These are phyloP conservation scores for Trichoderma sp. DNA, from an alignment of 2,329 filamentous ascomycete species.

Conservation along the genomic window DNA sequence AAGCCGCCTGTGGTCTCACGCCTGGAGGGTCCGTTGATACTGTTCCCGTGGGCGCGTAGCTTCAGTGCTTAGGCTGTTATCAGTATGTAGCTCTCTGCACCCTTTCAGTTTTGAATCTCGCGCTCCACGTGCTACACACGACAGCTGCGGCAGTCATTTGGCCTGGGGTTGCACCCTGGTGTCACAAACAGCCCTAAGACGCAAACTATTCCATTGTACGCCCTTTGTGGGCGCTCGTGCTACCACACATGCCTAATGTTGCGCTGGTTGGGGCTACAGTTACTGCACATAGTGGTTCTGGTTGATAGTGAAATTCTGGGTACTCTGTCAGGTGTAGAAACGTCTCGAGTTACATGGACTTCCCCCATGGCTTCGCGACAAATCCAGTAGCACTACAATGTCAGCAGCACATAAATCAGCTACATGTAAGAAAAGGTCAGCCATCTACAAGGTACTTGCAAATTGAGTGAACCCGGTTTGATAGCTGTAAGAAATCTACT, in stretches of 20 bases:
- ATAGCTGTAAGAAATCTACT: background rate
- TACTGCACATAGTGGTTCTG: background rate
- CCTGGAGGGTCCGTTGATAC: background rate
- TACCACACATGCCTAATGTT: slow-evolving; percentile 7
- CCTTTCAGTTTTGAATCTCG: background rate
- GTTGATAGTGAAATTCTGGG: background rate
- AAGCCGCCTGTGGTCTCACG: slow-evolving; percentile 5
- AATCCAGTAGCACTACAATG: background rate
- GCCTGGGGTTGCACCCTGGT: slow-evolving; percentile 4
- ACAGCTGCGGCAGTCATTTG: slow-evolving; percentile 5
- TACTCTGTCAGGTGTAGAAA: background rate
- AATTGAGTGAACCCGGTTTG: background rate
- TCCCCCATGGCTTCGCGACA: background rate
- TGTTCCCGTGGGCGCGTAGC: background rate
- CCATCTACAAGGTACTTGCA: background rate
- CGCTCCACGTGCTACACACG: background rate
- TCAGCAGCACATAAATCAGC: background rate
- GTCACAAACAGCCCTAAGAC: background rate
- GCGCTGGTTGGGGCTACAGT: background rate
- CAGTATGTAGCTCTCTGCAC: background rate
- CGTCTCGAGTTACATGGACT: background rate
- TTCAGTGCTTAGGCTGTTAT: background rate
- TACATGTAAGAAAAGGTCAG: background rate
- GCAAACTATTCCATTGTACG: background rate
- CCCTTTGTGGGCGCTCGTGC: background rate